Evolutionary conservation across 139 green algal genomes (phyloP), one percentile per base, ranked within the genome.

Genomic region (Desmodesmus armatus): DNA sequence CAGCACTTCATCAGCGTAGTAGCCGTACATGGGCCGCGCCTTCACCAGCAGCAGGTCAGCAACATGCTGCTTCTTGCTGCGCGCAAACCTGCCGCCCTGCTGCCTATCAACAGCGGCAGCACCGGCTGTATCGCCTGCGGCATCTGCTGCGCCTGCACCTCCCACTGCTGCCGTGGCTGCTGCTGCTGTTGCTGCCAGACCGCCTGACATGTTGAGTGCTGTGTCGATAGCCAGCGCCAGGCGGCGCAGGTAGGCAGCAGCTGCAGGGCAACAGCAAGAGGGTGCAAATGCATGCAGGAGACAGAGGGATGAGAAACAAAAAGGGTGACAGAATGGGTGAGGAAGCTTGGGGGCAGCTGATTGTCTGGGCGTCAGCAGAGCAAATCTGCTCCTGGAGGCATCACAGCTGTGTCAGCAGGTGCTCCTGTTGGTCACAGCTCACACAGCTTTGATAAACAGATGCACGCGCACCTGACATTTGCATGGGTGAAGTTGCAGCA

Each of bases 11-110:
- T 95, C 71, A 2, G 89, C 27, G 53, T 98, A 91, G 88, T 94
- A 99, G 75, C 97, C 97, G 81, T 99, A 99, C 74, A 99, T 96
- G 3, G 90, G 86, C 7, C 75, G 87, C 3, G 86, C 96, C 0
- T 92, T 89, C 75, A 99, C 96, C 51, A 99, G 86, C 58, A 90
- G 85, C 53, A 94, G 58, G 66, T 88, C 83, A 71, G 94, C 91
- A 29, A 99, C 92, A 27, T 90, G 76, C 78, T 95, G 94, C 67
- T 86, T 77, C 62, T 58, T 47, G 23, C 39, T 29, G 31, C 43
- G 31, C n/a, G n/a, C n/a, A n/a, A n/a, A n/a, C n/a, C n/a, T n/a
- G 60, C 82, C 25, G 69, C 73, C n/a, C 62, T 51, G 74, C 51
- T 76, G 39, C 55, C 53, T 41, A 21, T 31, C 41, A 37, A 27